Percentiles rank a stretch among this genome's conserved stretches.
These are phyloP conservation scores for Talaromyces amestolkiae DNA, from an alignment of 2,329 filamentous ascomycete genomes.

Conservation along the genomic window DNA sequence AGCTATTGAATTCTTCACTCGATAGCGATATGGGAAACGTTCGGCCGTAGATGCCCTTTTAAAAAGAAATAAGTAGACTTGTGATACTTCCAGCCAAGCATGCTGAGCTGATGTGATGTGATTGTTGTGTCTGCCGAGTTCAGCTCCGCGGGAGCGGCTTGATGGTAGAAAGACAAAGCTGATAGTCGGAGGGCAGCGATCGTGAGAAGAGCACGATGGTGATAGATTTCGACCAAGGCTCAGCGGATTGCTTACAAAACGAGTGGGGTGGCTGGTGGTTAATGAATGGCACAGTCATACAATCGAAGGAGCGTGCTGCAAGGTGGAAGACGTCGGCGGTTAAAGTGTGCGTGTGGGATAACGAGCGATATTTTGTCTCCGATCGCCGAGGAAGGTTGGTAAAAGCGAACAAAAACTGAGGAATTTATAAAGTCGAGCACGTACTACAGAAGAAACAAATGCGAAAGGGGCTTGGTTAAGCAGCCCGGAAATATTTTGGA, in stretches of 20 bases:
- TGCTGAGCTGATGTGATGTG: conserved; percentile 16
- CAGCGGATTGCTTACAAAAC: conserved; percentile 4
- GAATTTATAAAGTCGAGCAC: neutral
- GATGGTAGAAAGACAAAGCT: neutral
- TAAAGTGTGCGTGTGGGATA: neutral
- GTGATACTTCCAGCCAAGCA: conserved; percentile 14
- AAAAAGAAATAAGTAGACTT: conserved; percentile 9
- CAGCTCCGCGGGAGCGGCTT: conserved; percentile 2
- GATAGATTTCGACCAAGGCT: conserved; percentile 6
- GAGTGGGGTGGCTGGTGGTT: neutral
- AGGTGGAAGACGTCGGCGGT: conserved; percentile 6
- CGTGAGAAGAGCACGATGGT: neutral
- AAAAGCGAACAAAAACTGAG: neutral
- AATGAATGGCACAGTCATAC: neutral
- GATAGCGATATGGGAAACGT: conserved; percentile 2
- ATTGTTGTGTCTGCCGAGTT: neutral
- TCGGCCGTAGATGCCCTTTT: conserved; percentile 16
- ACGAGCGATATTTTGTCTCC: neutral
- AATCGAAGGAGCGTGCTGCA: conserved; percentile 7
- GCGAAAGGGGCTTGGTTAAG: conserved; percentile 1
- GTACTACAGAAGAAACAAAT: neutral
- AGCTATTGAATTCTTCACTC: conserved; percentile 5
- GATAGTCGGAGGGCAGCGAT: neutral
- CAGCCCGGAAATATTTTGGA: neutral
- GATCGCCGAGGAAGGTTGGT: neutral